Percentiles rank a stretch among this genome's conserved stretches.
Conservation (phyloP, 2,329 filamentous ascomycete species). For the Colletotrichum chrysophilum region DNA sequence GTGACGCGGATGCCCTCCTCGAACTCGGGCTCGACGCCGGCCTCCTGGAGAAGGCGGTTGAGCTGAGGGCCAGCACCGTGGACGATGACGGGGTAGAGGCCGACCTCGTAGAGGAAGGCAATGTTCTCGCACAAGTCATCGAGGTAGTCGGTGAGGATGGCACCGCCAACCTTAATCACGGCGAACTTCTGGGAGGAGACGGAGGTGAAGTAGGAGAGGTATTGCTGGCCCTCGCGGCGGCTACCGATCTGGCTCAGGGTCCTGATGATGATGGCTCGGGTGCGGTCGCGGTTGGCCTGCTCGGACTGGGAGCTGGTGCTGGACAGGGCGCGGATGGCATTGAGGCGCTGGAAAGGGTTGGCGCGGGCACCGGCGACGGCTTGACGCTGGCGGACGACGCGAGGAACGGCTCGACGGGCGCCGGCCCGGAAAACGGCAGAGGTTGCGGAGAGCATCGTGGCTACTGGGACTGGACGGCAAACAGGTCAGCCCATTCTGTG, state of each 20-base stretch:
- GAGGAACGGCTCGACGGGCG: constrained; percentile 44
- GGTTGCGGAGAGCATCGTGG: constrained; percentile 47
- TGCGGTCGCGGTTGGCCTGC: constrained; percentile 58
- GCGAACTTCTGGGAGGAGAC: constrained; percentile 97
- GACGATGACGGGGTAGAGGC: constrained; percentile 92
- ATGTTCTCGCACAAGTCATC: constrained; percentile 89
- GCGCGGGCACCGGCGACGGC: constrained; percentile 28
- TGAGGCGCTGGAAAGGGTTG: constrained; percentile 22
- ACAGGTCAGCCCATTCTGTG: not conserved
- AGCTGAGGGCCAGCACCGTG: constrained; percentile 95
- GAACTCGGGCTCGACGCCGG: constrained; percentile 93
- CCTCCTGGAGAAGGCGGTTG: constrained; percentile 87
- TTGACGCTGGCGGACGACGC: constrained; percentile 25
- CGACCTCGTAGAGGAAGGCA: constrained; percentile 92
- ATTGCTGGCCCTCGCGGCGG: constrained; percentile 95
- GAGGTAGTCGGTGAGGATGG: constrained; percentile 92
- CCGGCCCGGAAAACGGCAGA: constrained; percentile 48
- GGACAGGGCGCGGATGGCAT: constrained; percentile 31
- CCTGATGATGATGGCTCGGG: constrained; percentile 83
- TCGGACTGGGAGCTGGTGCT: constrained; percentile 35
- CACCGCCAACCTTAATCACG: constrained; percentile 97
- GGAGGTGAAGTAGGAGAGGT: constrained; percentile 95
- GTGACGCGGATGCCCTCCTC: constrained; percentile 96
- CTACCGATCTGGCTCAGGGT: constrained; percentile 95
- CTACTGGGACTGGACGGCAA: not conserved